phyloP scores from a whole-genome alignment of 2,329 filamentous ascomycete genomes.

The Elsinoe australis region DNA sequence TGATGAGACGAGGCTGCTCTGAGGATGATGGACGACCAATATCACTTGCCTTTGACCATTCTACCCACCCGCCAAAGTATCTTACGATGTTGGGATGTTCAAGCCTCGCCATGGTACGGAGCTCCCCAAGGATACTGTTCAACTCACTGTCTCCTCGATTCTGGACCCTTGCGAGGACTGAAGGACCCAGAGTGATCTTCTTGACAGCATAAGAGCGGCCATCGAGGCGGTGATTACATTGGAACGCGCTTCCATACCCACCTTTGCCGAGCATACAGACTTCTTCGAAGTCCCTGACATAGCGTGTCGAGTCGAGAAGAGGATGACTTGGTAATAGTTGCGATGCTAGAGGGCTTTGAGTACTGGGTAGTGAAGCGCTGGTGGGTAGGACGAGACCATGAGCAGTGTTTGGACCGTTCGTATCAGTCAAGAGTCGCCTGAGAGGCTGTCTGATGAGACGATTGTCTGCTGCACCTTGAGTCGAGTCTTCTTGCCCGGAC shows the following conservation, averaged over 20 bases:
- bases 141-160: conserved; percentile 46
- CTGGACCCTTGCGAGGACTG: conserved; percentile 46
- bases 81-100: conserved; percentile 60
- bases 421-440: conserved; percentile 14
- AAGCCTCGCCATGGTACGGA: conserved; percentile 53
- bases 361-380: not conserved
- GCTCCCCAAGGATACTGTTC: conserved; percentile 52
- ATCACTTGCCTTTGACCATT: conserved; percentile 31
- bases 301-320: conserved; percentile 35
- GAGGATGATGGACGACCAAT: not conserved
- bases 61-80: conserved; percentile 59
- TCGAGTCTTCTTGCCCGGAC: conserved; percentile 4
- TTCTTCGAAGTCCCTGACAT: conserved; percentile 46
- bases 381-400: not conserved
- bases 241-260: conserved; percentile 58
- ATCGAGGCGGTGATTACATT: conserved; percentile 54
- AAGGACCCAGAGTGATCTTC: conserved; percentile 52
- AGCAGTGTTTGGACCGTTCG: not conserved
- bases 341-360: conserved; percentile 1
- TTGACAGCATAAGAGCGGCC: conserved; percentile 58
- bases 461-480: conserved; percentile 5
- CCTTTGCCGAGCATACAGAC: conserved; percentile 54
- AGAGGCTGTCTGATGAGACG: conserved; percentile 15
- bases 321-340: conserved; percentile 20
- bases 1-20: conserved; percentile 14